phyloP scores from a whole-genome alignment of 441 rosid genomes.

The Erodium moschatum region DNA sequence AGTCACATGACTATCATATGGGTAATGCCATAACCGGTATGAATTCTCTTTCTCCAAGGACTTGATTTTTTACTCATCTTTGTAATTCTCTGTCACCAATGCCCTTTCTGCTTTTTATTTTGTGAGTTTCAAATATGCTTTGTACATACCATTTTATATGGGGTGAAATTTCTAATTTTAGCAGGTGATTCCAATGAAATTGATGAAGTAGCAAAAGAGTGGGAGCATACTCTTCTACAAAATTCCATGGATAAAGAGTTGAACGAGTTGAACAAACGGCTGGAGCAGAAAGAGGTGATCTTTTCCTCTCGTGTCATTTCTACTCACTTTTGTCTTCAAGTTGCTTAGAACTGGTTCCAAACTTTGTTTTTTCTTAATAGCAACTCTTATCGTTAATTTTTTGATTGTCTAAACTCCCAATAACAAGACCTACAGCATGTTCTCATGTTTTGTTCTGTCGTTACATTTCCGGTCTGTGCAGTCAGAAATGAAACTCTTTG shows the following conservation, averaged over 20 bases:
- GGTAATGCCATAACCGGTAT: slow-evolving; percentile 61
- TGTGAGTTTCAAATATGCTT: slow-evolving; percentile 9
- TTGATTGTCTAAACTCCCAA: not conserved
- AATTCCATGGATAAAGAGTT: slow-evolving; percentile 91
- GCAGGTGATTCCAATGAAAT: slow-evolving; percentile 67
- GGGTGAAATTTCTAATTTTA: slow-evolving; percentile 10
- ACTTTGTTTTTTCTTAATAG: not conserved
- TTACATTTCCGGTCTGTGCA: slow-evolving; percentile 31
- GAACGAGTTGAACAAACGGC: slow-evolving; percentile 72
- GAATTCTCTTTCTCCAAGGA: slow-evolving; percentile 7
- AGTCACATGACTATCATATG: slow-evolving; percentile 71
- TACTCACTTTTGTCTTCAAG: not conserved
- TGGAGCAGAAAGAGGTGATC: slow-evolving; percentile 91
- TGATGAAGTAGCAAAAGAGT: slow-evolving; percentile 86
- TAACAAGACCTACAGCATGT: not conserved
- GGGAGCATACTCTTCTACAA: slow-evolving; percentile 90
- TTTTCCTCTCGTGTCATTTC: not conserved
- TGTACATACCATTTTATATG: slow-evolving; percentile 7
- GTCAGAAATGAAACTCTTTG: slow-evolving; percentile 91
- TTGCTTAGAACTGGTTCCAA: not conserved
- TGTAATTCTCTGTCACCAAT: not conserved
- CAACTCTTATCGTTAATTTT: not conserved
- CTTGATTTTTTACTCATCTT: not conserved
- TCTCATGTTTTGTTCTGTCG: not conserved
- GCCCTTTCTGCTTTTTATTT: not conserved